Base-by-base conservation (phyloP, 2,329 filamentous ascomycete species). In the Talaromyces marneffei region DNA sequence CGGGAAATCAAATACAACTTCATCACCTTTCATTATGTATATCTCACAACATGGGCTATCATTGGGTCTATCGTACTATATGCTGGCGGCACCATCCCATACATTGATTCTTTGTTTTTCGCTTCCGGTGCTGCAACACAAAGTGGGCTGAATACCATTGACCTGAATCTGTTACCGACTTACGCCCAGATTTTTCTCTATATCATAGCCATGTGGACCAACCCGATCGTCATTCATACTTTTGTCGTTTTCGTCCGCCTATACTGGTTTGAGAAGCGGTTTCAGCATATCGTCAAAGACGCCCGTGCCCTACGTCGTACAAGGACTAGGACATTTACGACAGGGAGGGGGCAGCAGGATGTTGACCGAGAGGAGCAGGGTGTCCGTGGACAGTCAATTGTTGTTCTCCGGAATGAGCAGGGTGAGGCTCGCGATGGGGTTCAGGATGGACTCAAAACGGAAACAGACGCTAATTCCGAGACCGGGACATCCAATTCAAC, bases 241-340 rank as follows among this genome's bases (percentile, higher is more conserved):
- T 89, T 85, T 48, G 91, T 99, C 48, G 94, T 99, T 7, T 93
- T 96, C 68, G 82, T 97, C 14, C 89, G 94, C 27, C 80, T 99
- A 1, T 97, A 96, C 76, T 99, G 93, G 93, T 99, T 99, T 72
- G 92, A 99, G 76, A 96, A 95, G 75, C 86, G 92, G 7, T 97
- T 99, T 72, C 89, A 96, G 71, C 83, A 90, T 68, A 84, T 96
- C 65, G 92, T 89, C 14, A 82, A 82, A 35, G 90, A 96, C 68
- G 87, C 90, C 1, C 85, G 86, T 59, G 80, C 78, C 46, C 79
- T 87, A 58, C 85, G 92, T 59, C 82, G 83, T 78, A 89, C 70
- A 76, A 85, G 77, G 77, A 87, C 71, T 76, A 78, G 78, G 59
- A 82, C 77, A 53, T 77, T 77, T 67, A 84, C 74, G 56, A 70